Conservation (phyloP, 805 yeast genomes). For the Barnettozyma pratensis region DNA sequence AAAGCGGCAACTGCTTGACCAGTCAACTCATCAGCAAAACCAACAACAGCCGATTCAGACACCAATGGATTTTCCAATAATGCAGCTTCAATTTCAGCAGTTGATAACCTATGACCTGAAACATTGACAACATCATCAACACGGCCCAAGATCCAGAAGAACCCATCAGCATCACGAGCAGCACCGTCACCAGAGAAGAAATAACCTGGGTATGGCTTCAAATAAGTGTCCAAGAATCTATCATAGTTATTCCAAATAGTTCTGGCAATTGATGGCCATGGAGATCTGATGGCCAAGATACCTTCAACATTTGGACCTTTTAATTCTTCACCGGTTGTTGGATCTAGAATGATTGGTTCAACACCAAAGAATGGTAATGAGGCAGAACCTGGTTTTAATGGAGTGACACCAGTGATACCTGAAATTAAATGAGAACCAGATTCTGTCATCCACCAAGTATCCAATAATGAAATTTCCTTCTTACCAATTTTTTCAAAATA, state of each 20-base stretch:
- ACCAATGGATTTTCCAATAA: constrained; percentile 65
- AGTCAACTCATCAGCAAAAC: constrained; percentile 75
- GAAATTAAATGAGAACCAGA: constrained; percentile 77
- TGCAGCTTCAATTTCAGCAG: constrained; percentile 85
- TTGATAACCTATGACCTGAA: constrained; percentile 82
- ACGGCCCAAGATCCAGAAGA: constrained; percentile 80
- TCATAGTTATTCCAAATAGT: constrained; percentile 74
- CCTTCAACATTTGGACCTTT: constrained; percentile 73
- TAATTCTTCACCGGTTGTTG: constrained; percentile 66
- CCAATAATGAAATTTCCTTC: constrained; percentile 65
- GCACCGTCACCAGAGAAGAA: constrained; percentile 92
- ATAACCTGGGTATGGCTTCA: constrained; percentile 75
- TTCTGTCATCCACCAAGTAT: constrained; percentile 90
- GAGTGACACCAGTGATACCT: constrained; percentile 71
- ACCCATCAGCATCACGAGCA: constrained; percentile 79
- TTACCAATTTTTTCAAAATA: constrained; percentile 66
- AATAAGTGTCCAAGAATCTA: constrained; percentile 74
- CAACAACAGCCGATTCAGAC: constrained; percentile 80
- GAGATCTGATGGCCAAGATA: constrained; percentile 61
- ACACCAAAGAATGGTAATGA: constrained; percentile 83
- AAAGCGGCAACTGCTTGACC: constrained; percentile 85
- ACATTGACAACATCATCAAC: constrained; percentile 88
- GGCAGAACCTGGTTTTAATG: constrained; percentile 83
- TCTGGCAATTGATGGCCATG: constrained; percentile 88
- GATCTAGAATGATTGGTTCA: constrained; percentile 67